Evolutionary conservation across 768 basidiomycete species (phyloP), one percentile per base, ranked within the genome.

Genomic region (Lepiota brunneoincarnata): DNA sequence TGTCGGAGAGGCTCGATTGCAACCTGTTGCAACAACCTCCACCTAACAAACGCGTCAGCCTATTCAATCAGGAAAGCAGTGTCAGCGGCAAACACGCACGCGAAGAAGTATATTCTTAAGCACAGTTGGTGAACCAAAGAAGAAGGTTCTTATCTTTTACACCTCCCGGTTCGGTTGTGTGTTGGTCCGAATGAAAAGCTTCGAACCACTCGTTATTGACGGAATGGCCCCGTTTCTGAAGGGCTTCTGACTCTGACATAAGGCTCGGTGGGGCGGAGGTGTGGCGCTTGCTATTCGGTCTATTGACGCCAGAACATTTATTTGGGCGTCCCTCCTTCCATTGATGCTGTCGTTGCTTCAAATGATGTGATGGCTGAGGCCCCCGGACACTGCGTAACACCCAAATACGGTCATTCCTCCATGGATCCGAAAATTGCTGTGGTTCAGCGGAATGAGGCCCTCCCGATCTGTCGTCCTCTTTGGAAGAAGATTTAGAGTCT

Each of bases 1-100:
- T 31, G 31, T 31, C 31, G 31, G 31, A 31, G 31, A 31, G 31
- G 31, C 31, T 31, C 31, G 2, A 31, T 10, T 31, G 11, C 4
- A 9, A 10, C 31, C 26, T 31, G 31, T 31, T 4, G 24, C 21
- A 47, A 47, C 31, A 47, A 35, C 14, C 31, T 18, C 45, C 21
- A n/a, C n/a, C n/a, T n/a, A 47, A 12, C 20, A 12, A 14, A 34
- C 45, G 34, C 17, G n/a, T 31, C 35, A 28, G 31, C 17, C 9
- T 46, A 34, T 46, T 46, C 37, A 21, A 48, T 54, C 39, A 48
- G 24, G 38, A 54, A 54, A 54, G 53, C 53, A 38, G 53, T 54
- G 53, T 54, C 37, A 43, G 53, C 53, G 53, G 53, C 53, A 54
- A 54, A 54, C 44, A 38, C 24, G 15, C 18, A n/a, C 21, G 20